Conservation (phyloP, 148 eudicot genomes). For the Simmondsia chinensis region DNA sequence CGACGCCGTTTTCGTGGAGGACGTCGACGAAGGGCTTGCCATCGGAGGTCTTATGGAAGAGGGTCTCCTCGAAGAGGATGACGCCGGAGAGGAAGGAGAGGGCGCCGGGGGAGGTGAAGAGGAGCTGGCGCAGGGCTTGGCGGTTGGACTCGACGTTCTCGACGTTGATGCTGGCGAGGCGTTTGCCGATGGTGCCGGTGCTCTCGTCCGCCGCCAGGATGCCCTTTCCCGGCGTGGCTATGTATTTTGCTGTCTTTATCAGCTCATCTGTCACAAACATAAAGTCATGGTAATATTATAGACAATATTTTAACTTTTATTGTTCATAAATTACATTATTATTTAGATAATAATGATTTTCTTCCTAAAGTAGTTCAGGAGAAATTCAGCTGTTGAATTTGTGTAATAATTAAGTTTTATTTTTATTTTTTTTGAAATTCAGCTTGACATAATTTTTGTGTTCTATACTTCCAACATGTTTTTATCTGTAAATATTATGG, state of each 20-base stretch:
- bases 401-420: too few relatives aligned
- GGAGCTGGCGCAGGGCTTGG: slow-evolving; percentile 74
- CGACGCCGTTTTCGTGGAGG: slow-evolving; percentile 53
- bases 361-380: too few relatives aligned
- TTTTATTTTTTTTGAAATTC: too few relatives aligned
- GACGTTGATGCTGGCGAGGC: slow-evolving; percentile 65
- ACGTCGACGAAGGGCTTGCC: slow-evolving; percentile 74
- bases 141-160: slow-evolving; percentile 85
- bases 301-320: too few relatives aligned
- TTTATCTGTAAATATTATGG: too few relatives aligned
- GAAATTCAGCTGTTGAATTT: too few relatives aligned
- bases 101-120: slow-evolving; percentile 64
- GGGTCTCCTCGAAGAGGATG: slow-evolving; percentile 85
- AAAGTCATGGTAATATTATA: too few relatives aligned
- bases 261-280: slow-evolving; percentile 46
- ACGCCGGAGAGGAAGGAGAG: slow-evolving; percentile 70
- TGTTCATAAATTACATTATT: too few relatives aligned
- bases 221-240: slow-evolving; percentile 93
- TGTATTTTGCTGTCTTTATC: slow-evolving; percentile 90
- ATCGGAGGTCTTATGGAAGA: slow-evolving; percentile 61
- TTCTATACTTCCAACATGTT: too few relatives aligned
- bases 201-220: slow-evolving; percentile 91
- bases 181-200: slow-evolving; percentile 86
- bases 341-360: too few relatives aligned
- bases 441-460: too few relatives aligned